Conservation (phyloP, 495 filamentous ascomycete species). For the Sphaerosporella brunnea region DNA sequence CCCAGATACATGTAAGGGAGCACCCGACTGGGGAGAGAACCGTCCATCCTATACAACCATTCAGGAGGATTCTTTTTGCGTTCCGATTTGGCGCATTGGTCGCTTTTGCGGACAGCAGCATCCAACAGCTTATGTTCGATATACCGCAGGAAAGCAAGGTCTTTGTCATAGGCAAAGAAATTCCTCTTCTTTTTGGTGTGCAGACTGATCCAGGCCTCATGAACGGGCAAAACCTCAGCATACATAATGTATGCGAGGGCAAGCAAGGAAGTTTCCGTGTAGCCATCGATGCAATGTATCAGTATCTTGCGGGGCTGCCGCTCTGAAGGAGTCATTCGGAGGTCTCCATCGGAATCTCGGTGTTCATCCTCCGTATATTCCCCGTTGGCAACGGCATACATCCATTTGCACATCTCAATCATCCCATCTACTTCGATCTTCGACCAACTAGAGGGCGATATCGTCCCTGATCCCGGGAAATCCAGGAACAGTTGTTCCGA, state of each 20-base stretch:
- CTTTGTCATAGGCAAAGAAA: slow-evolving; percentile 87
- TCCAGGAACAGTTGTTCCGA: slow-evolving; percentile 47
- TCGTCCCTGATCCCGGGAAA: slow-evolving; percentile 84
- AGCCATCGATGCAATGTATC: slow-evolving; percentile 87
- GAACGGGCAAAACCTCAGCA: slow-evolving; percentile 58
- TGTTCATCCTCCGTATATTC: slow-evolving; percentile 29
- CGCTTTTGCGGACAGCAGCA: slow-evolving; percentile 28
- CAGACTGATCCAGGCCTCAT: slow-evolving; percentile 70
- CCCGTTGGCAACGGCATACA: slow-evolving; percentile 57
- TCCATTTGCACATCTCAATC: slow-evolving; percentile 72
- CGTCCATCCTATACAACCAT: slow-evolving; percentile 75
- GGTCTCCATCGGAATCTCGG: slow-evolving; percentile 45
- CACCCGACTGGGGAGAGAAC: slow-evolving; percentile 73
- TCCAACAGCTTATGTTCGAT: slow-evolving; percentile 57
- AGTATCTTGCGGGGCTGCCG: slow-evolving; percentile 45
- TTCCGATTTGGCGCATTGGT: slow-evolving; percentile 21
- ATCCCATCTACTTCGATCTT: slow-evolving; percentile 66
- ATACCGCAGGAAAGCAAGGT: slow-evolving; percentile 58
- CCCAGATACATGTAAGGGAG: slow-evolving; percentile 92
- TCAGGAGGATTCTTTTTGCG: slow-evolving; percentile 33
- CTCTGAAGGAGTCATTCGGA: slow-evolving; percentile 15
- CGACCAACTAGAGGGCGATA: slow-evolving; percentile 63
- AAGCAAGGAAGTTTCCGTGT: slow-evolving; percentile 81
- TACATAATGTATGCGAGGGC: slow-evolving; percentile 84
- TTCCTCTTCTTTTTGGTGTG: slow-evolving; percentile 70